Percentiles rank a stretch among this genome's conserved stretches.
Conservation (phyloP, 805 yeast genomes). For the Metschnikowia corniflorae region DNA sequence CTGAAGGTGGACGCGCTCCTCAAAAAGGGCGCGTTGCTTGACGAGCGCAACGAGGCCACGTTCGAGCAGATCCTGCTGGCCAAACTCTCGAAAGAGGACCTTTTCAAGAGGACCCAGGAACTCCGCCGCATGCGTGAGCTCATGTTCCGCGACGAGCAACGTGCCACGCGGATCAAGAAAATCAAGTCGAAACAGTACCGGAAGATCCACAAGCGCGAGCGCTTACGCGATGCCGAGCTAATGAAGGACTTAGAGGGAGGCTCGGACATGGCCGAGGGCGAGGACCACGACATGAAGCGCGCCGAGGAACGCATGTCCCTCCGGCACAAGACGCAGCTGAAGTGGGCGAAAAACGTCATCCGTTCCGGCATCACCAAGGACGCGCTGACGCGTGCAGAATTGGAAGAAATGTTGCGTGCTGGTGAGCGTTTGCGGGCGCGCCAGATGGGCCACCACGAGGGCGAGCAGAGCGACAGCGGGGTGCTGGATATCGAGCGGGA, state of each 20-base stretch:
- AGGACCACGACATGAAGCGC: slow-evolving; percentile 68
- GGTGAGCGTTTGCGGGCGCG: slow-evolving; percentile 74
- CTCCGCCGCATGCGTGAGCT: slow-evolving; percentile 89
- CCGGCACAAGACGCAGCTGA: slow-evolving; percentile 81
- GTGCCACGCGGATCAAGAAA: slow-evolving; percentile 88
- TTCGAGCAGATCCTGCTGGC: slow-evolving; percentile 87
- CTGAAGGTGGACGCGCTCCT: slow-evolving; percentile 58
- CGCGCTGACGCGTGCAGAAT: slow-evolving; percentile 74
- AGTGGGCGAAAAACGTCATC: slow-evolving; percentile 90
- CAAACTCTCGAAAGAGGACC: slow-evolving; percentile 73
- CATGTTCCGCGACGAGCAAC: slow-evolving; percentile 92
- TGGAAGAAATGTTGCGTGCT: slow-evolving; percentile 90
- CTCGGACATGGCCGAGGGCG: slow-evolving; percentile 46
- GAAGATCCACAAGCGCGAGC: slow-evolving; percentile 81
- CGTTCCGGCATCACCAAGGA: slow-evolving; percentile 90
- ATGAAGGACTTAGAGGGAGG: slow-evolving; percentile 68
- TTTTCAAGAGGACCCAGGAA: slow-evolving; percentile 70
- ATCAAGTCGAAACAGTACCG: slow-evolving; percentile 90
- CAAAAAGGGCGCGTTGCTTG: slow-evolving; percentile 60
- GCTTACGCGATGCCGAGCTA: slow-evolving; percentile 62
- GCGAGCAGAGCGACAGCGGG: slow-evolving; percentile 52
- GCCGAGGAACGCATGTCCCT: slow-evolving; percentile 92
- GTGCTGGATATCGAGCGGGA: slow-evolving; percentile 44
- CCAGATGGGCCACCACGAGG: slow-evolving; percentile 64
- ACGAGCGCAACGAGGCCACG: slow-evolving; percentile 72